phyloP scores from a whole-genome alignment of 2,329 filamentous ascomycete species.

The Blastomyces parvus region DNA sequence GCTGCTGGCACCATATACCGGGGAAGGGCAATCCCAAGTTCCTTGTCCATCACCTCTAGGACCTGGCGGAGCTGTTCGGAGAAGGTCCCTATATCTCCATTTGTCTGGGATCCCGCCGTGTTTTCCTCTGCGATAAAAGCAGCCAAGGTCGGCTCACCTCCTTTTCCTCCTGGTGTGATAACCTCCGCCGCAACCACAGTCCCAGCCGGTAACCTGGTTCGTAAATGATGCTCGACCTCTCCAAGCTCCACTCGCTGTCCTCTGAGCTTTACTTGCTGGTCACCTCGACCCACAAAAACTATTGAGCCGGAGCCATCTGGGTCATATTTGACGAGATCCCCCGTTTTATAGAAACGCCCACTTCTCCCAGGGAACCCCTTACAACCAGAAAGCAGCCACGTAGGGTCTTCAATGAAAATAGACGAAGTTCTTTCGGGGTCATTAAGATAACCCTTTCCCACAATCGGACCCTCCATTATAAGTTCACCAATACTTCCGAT shows the following conservation, averaged over 20 bases:
- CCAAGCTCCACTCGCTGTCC: constrained; percentile 31
- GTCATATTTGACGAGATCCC: constrained; percentile 27
- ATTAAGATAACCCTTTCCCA: constrained; percentile 29
- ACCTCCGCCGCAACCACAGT: constrained; percentile 43
- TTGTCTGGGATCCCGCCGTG: constrained; percentile 24
- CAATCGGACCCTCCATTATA: constrained; percentile 49
- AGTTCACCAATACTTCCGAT: constrained; percentile 50
- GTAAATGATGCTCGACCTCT: constrained; percentile 26
- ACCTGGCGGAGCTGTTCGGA: constrained; percentile 21
- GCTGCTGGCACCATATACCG: constrained; percentile 32
- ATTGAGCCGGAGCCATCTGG: constrained; percentile 25
- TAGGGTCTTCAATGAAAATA: constrained; percentile 45
- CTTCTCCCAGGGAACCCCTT: constrained; percentile 6
- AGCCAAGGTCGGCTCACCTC: constrained; percentile 39
- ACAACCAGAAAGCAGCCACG: constrained; percentile 14
- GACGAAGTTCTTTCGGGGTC: constrained; percentile 40
- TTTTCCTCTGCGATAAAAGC: constrained; percentile 35
- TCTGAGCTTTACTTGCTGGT: constrained; percentile 28
- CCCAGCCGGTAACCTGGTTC: constrained; percentile 29
- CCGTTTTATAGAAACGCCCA: constrained; percentile 28
- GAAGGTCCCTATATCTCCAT: constrained; percentile 23
- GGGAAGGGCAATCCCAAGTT: constrained; percentile 29
- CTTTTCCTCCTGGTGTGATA: constrained; percentile 36
- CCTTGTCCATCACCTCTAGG: constrained; percentile 30
- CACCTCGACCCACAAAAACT: constrained; percentile 26